A percentile compares a stretch with the other conserved stretches of the same genome.
Evolutionary conservation across 345 rosid genomes (phyloP).

Genomic region (Lagerstroemia speciosa): DNA sequence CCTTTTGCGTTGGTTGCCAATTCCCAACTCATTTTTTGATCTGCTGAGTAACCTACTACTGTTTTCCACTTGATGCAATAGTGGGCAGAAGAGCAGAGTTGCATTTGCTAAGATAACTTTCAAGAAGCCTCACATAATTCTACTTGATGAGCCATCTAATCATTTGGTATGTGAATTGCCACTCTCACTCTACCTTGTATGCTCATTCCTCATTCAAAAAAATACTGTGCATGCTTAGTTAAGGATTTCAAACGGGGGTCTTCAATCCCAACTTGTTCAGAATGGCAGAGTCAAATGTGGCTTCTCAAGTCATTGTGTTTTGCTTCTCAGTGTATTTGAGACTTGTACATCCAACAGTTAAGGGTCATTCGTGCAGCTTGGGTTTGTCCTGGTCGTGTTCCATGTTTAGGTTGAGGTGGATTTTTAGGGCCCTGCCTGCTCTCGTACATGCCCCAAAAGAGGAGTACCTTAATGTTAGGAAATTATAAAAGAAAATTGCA

Average conservation of each 20-base stretch:
- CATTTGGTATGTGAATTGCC: slow-evolving; percentile 80
- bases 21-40: not conserved
- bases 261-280: not conserved
- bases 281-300: too few species aligned
- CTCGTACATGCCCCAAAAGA: too few species aligned
- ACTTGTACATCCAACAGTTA: not conserved
- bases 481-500: too few species aligned
- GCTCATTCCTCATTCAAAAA: not conserved
- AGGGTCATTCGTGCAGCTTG: not conserved
- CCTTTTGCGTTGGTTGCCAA: not conserved
- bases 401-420: too few species aligned
- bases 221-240: not conserved
- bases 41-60: not conserved
- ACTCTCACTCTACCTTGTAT: not conserved
- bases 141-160: slow-evolving; percentile 98
- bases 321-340: not conserved
- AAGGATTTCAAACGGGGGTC: not conserved
- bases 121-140: slow-evolving; percentile 93
- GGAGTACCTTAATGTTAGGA: too few species aligned
- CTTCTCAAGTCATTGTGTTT: too few species aligned
- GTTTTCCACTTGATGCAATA: slow-evolving; percentile 9
- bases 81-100: slow-evolving; percentile 99
- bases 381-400: not conserved
- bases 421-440: not conserved
- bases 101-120: slow-evolving; percentile 98